phyloP scores from a whole-genome alignment of 768 basidiomycete genomes.

The Hysterangium stoloniferum region DNA sequence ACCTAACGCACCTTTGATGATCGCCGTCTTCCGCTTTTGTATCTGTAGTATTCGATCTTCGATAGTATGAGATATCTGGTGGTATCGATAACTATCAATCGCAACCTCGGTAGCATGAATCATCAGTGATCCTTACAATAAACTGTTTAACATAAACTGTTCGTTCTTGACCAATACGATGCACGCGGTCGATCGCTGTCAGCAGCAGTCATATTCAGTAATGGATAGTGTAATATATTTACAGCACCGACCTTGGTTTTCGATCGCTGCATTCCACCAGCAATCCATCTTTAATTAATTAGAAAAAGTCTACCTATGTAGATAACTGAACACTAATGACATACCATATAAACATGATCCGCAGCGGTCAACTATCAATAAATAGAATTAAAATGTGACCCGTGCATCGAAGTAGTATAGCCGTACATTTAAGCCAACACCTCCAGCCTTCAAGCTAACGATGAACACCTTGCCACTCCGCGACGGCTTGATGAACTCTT shows the following conservation, averaged over 20 bases:
- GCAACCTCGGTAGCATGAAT: no score
- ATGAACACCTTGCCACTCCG: conserved; percentile 69
- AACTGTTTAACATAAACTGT: conserved; percentile 81
- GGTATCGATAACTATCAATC: neutral
- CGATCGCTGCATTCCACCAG: conserved; percentile 85
- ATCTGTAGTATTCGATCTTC: conserved; percentile 75
- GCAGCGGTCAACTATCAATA: conserved; percentile 57
- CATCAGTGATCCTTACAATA: conserved; percentile 43
- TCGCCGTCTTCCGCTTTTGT: conserved; percentile 80
- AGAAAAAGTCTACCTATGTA: neutral
- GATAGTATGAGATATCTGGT: conserved; percentile 63
- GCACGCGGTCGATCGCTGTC: conserved; percentile 77
- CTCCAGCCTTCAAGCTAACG: conserved; percentile 83
- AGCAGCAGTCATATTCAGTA: conserved; percentile 7
- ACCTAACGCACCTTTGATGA: conserved; percentile 78
- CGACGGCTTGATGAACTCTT: conserved; percentile 65
- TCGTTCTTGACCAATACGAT: conserved; percentile 76
- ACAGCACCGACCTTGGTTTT: conserved; percentile 55
- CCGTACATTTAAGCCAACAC: conserved; percentile 80
- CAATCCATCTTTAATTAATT: conserved; percentile 65
- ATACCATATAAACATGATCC: conserved; percentile 81
- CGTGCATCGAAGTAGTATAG: neutral
- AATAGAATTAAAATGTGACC: neutral
- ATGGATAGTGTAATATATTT: neutral
- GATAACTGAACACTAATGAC: conserved; percentile 11